phyloP scores from a whole-genome alignment of 805 yeast species.

The Candida palmyrensis region DNA sequence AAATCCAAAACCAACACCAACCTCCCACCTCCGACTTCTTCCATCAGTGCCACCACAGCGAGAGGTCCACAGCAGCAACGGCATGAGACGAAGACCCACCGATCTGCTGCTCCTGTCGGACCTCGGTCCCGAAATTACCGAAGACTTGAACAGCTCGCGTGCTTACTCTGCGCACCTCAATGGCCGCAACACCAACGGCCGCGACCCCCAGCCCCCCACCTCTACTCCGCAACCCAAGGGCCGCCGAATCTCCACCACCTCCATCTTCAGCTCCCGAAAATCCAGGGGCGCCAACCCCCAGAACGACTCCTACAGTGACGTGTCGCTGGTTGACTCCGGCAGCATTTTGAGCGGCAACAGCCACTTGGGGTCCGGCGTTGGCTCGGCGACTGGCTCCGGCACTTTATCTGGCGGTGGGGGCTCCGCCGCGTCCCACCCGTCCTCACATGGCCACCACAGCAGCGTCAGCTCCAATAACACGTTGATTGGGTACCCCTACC shows the following conservation, averaged over 20 bases:
- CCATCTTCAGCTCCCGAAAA: slow-evolving; percentile 34
- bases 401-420: too few relatives aligned
- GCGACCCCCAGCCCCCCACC: too few relatives aligned
- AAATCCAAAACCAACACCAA: too few relatives aligned
- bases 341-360: slow-evolving; percentile 22
- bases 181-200: slow-evolving; percentile 3
- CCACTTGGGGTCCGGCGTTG: not conserved
- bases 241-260: slow-evolving; percentile 27
- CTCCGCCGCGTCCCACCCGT: too few relatives aligned
- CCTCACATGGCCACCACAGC: too few relatives aligned
- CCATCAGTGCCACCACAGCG: too few relatives aligned
- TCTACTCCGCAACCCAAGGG: too few relatives aligned
- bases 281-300: slow-evolving; percentile 8
- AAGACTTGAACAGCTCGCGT: slow-evolving; percentile 23
- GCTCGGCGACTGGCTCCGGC: slow-evolving; percentile 5
- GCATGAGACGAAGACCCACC: slow-evolving; percentile 20
- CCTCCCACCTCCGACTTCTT: too few relatives aligned
- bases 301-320: slow-evolving; percentile 21
- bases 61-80: not conserved
- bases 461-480: slow-evolving; percentile 6
- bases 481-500: slow-evolving; percentile 9
- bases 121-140: slow-evolving; percentile 16
- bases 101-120: slow-evolving; percentile 9
- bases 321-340: slow-evolving; percentile 27
- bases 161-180: slow-evolving; percentile 14